A percentile compares a stretch with the other conserved stretches of the same genome.
These are phyloP conservation scores for Talaromyces sp. DNA, from an alignment of 2,329 filamentous ascomycete species.

Conservation along the genomic window DNA sequence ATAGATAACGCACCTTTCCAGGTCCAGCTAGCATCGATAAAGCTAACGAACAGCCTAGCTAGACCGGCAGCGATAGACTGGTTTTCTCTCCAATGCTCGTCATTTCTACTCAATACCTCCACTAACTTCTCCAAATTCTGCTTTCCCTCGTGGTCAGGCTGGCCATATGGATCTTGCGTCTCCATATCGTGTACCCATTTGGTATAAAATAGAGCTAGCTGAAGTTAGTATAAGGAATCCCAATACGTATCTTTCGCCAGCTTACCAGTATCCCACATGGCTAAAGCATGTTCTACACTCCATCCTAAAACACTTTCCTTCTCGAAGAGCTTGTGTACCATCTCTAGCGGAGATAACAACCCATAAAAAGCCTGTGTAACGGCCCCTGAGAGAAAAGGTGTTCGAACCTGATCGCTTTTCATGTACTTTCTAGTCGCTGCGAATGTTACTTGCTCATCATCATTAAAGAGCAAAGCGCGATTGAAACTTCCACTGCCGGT, in stretches of 20 bases:
- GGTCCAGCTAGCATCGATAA: constrained; percentile 28
- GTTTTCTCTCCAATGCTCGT: constrained; percentile 18
- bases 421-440: constrained; percentile 23
- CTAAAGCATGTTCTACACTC: constrained; percentile 32
- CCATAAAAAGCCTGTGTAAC: constrained; percentile 27
- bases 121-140: constrained; percentile 24
- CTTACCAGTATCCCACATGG: constrained; percentile 30
- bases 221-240: background rate
- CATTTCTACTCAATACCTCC: constrained; percentile 23
- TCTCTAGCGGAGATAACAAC: constrained; percentile 24
- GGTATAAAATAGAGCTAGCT: constrained; percentile 26
- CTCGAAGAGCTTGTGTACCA: constrained; percentile 24
- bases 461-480: constrained; percentile 26
- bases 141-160: constrained; percentile 21
- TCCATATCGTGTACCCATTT: constrained; percentile 32
- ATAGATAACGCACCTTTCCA: constrained; percentile 18
- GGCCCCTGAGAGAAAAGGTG: constrained; percentile 23
- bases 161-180: constrained; percentile 15
- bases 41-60: constrained; percentile 24
- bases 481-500: constrained; percentile 25
- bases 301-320: constrained; percentile 31
- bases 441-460: constrained; percentile 22
- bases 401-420: constrained; percentile 21
- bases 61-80: constrained; percentile 24
- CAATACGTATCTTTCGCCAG: background rate